Base-by-base conservation (phyloP, 2,329 filamentous ascomycete genomes). In the Bipolaris cookei region DNA sequence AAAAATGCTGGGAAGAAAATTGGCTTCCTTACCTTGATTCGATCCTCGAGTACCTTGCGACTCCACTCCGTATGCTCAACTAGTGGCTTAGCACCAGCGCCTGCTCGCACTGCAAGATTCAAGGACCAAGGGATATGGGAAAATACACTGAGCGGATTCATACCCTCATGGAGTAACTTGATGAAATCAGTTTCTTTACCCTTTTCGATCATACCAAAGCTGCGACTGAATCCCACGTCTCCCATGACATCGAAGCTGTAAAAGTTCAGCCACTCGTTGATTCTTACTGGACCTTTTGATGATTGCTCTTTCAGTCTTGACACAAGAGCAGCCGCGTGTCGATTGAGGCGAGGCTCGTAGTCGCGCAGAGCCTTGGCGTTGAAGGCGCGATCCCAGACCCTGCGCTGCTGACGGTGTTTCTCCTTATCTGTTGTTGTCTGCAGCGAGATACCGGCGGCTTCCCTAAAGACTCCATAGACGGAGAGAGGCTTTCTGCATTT, bases 201-300 rank as follows among this genome's bases (percentile, higher is more conserved):
- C 30, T 68, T 71, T 32, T 71, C 60, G 6, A 73, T 6, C 70
- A 79, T 77, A 21, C 69, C 68, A 63, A 81, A 79, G 39, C 75
- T 69, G 52, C 78, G 75, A 18, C 72, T 78, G 51, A 79, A 78
- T 8, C 72, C 75, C 10, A 81, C 64, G 51, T 81, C 79, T 6
- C 79, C 79, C 77, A 84, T 82, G 21, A 83, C 74, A 57, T 83
- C 82, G 54, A 83, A 79, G 48, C 77, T 75, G 53, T 81, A 75
- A 59, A 74, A 81, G 47, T 77, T 73, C 18, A 71, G 53, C 74
- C 72, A 75, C 43, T 68, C 62, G 4, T 70, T 72, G 14, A 72
- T 70, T 6, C 73, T 58, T 0, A 76, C 54, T 10, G 58, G 56
- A 50, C 4, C 64, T 51, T 14, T 56, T 47, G 2, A 63, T 57